These are phyloP conservation scores for Crataegus laevigata DNA, from an alignment of 306 rosid species.

Conservation along the genomic window DNA sequence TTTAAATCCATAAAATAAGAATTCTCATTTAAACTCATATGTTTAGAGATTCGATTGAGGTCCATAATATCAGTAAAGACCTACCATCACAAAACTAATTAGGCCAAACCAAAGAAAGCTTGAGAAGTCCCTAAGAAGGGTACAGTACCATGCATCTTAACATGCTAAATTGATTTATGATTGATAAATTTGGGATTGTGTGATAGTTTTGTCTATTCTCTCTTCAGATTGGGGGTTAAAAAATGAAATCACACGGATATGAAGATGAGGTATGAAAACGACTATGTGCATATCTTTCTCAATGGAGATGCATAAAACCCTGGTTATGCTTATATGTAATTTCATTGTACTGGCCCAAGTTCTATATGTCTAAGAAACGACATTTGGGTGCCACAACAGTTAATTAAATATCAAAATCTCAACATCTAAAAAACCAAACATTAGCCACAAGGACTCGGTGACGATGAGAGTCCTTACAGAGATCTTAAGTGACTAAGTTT, in stretches of 20 bases:
- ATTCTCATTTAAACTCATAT: background rate
- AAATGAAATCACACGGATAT: too few species aligned
- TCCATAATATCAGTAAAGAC: background rate
- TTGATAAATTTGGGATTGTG: too few species aligned
- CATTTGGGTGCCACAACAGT: background rate
- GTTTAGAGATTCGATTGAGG: background rate
- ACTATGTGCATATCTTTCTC: too few species aligned
- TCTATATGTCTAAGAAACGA: background rate
- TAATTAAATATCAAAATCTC: background rate
- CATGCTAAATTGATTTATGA: background rate
- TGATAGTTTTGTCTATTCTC: too few species aligned
- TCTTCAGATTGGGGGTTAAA: too few species aligned
- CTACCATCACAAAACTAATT: background rate
- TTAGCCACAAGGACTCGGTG: background rate
- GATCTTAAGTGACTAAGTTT: slow-evolving; percentile 52
- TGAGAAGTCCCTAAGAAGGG: background rate
- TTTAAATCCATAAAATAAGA: background rate
- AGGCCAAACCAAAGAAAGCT: background rate
- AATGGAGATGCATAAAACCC: too few species aligned
- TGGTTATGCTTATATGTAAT: background rate
- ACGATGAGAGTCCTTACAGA: slow-evolving; percentile 46
- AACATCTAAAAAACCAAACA: background rate
- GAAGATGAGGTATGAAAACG: too few species aligned
- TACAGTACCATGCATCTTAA: background rate
- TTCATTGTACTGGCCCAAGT: background rate